Conservation (phyloP, 345 rosid genomes). For the Raphanus sativus region DNA sequence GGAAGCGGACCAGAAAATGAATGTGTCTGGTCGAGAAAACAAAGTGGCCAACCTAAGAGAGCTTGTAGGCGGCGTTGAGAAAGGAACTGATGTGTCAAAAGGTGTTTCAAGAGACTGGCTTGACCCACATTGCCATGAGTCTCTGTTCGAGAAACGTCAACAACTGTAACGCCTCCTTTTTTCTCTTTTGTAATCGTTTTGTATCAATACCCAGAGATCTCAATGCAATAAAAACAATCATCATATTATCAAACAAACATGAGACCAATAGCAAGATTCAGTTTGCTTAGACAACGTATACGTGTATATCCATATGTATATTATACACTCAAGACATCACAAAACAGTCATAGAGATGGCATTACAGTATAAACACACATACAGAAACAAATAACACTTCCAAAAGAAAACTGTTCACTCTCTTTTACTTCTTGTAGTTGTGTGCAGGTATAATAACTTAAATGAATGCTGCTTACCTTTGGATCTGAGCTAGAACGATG, state of each 20-base stretch:
- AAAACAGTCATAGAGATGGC: slow-evolving; percentile 17
- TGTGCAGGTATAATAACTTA: neutral
- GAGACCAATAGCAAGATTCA: neutral
- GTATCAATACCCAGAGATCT: slow-evolving; percentile 6
- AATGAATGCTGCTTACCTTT: neutral
- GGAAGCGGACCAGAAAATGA: slow-evolving; percentile 72
- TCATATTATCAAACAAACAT: neutral
- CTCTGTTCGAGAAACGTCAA: slow-evolving; percentile 65
- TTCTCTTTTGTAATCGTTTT: neutral
- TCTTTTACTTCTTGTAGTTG: neutral
- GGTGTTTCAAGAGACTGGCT: slow-evolving; percentile 76
- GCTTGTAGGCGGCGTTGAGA: neutral
- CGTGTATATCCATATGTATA: neutral
- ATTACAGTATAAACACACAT: slow-evolving; percentile 10
- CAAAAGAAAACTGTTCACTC: neutral
- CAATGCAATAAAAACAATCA: neutral
- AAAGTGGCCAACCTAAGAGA: slow-evolving; percentile 49
- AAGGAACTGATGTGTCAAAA: slow-evolving; percentile 43
- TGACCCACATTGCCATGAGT: slow-evolving; percentile 91
- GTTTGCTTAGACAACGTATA: neutral
- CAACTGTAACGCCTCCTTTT: neutral
- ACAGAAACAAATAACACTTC: neutral
- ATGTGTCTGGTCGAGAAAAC: slow-evolving; percentile 77
- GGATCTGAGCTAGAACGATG: slow-evolving; percentile 28
- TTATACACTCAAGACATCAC: neutral